Conservation (phyloP, 2,329 filamentous ascomycete species). For the Tolypocladium ophioglossoides region DNA sequence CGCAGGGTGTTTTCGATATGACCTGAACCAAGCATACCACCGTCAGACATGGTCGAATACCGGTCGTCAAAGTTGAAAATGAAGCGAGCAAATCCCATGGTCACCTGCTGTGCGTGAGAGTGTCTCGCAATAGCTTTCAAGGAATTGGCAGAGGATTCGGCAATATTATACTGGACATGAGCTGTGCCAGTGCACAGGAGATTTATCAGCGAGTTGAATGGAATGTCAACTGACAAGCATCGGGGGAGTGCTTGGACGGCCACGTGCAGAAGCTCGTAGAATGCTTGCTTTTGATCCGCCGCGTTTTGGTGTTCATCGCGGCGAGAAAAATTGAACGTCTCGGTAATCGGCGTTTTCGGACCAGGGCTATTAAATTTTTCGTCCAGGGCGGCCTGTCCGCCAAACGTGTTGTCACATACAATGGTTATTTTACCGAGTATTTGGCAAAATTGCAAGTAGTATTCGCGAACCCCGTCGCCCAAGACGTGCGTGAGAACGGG, state of each 20-base stretch:
- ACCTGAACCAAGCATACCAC: slow-evolving; percentile 84
- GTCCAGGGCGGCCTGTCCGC: slow-evolving; percentile 86
- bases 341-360: slow-evolving; percentile 89
- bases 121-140: slow-evolving; percentile 92
- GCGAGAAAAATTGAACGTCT: slow-evolving; percentile 83
- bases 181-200: slow-evolving; percentile 92
- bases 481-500: slow-evolving; percentile 53
- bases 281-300: slow-evolving; percentile 80
- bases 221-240: slow-evolving; percentile 84
- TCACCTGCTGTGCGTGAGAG: slow-evolving; percentile 87
- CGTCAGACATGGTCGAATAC: slow-evolving; percentile 96
- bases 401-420: slow-evolving; percentile 93
- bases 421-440: slow-evolving; percentile 93
- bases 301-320: slow-evolving; percentile 66
- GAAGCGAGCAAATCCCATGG: slow-evolving; percentile 91
- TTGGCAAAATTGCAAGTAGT: slow-evolving; percentile 86
- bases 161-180: slow-evolving; percentile 88
- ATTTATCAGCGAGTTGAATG: slow-evolving; percentile 89
- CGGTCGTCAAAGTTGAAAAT: slow-evolving; percentile 98
- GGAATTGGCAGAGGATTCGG: slow-evolving; percentile 81
- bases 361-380: slow-evolving; percentile 85
- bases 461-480: slow-evolving; percentile 68
- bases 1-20: slow-evolving; percentile 92
- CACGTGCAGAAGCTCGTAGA: slow-evolving; percentile 91
- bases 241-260: slow-evolving; percentile 90